phyloP scores from a whole-genome alignment of 768 basidiomycete genomes.

The Rhizopogon roseolus region DNA sequence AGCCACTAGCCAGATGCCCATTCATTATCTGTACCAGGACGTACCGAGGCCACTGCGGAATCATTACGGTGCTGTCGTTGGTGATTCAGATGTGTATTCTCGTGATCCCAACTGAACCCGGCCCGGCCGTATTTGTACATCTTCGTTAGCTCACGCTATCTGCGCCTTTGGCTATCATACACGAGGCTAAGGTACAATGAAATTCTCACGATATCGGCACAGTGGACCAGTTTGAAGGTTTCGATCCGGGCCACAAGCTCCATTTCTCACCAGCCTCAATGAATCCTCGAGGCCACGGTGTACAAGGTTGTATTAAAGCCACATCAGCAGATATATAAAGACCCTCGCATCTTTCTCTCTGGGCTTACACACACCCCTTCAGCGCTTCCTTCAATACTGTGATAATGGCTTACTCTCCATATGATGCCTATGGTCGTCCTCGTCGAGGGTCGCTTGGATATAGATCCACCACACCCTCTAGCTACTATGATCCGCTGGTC shows the following conservation, averaged over 20 bases:
- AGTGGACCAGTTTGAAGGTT: conserved; percentile 10
- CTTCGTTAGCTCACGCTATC: neutral
- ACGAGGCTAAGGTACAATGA: conserved; percentile 2
- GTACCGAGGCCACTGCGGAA: too few relatives aligned
- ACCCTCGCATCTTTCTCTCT: neutral
- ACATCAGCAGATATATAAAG: conserved; percentile 20
- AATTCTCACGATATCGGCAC: neutral
- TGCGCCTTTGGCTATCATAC: neutral
- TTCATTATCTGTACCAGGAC: too few relatives aligned
- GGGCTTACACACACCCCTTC: conserved; percentile 4
- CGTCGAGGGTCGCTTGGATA: conserved; percentile 31
- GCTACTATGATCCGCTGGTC: neutral
- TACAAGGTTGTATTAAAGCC: conserved; percentile 9
- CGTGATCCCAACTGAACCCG: neutral
- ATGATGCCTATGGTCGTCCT: conserved; percentile 16
- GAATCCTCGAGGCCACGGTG: conserved; percentile 24
- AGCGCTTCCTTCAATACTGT: conserved; percentile 6
- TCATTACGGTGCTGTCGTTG: too few relatives aligned
- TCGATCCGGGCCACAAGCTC: conserved; percentile 6
- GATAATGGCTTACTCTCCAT: conserved; percentile 35
- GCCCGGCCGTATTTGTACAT: neutral
- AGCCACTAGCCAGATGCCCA: too few relatives aligned
- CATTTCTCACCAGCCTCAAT: conserved; percentile 19
- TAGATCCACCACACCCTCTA: conserved; percentile 12
- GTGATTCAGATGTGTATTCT: neutral